Evolutionary conservation across 1,139 yeast species (phyloP).

Genomic region (Pichia sp.): DNA sequence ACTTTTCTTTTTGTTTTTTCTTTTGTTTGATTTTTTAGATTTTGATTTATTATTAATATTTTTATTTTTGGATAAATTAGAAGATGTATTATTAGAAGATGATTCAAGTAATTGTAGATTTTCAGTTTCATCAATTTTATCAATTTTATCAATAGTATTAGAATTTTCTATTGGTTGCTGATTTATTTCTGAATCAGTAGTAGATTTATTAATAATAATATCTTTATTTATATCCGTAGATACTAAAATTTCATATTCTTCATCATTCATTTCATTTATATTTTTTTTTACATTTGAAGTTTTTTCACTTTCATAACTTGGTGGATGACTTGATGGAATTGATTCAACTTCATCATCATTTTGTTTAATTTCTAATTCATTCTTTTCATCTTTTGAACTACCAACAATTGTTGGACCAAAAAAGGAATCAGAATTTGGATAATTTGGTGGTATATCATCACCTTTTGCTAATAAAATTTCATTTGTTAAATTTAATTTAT

Average conservation of each 20-base stretch:
- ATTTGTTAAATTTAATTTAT: constrained; percentile 28
- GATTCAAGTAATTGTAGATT: background rate
- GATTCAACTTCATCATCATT: background rate
- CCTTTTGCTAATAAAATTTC: constrained; percentile 65
- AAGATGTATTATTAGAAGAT: background rate
- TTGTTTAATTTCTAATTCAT: background rate
- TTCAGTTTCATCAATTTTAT: too few species aligned
- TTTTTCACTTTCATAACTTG: constrained; percentile 22
- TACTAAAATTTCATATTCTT: constrained; percentile 4
- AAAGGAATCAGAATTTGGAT: constrained; percentile 59
- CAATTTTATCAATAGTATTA: too few species aligned
- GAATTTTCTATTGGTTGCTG: background rate
- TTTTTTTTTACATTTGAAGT: background rate
- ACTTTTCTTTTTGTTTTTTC: constrained; percentile 2
- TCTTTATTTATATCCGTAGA: too few species aligned
- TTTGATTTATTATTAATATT: background rate
- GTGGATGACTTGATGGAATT: constrained; percentile 23
- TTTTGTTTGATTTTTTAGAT: constrained; percentile 1
- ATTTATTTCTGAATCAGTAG: background rate
- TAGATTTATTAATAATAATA: background rate
- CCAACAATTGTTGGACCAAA: constrained; percentile 40
- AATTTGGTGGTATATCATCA: constrained; percentile 65
- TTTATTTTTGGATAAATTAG: background rate
- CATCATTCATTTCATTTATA: background rate
- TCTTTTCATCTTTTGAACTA: constrained; percentile 3